Base-by-base conservation (phyloP, 768 basidiomycete genomes). In the Lactarius akahatsu region DNA sequence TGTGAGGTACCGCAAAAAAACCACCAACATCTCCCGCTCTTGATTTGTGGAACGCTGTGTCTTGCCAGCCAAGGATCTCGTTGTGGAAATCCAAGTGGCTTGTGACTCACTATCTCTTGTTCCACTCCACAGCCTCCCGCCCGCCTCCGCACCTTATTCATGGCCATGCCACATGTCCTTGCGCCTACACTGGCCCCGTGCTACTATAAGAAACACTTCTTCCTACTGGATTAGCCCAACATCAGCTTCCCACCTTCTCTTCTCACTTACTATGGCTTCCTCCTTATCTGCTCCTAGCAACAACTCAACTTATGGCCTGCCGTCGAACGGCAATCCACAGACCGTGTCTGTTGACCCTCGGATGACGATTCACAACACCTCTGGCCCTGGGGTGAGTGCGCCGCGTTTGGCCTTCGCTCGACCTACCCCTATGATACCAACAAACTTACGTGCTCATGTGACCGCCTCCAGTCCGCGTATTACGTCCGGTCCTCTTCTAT, bases 161-260 rank as follows among this genome's bases (percentile, higher is more conserved):
- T 26, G 11, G 52, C 52, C 52, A 54, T 56, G 30, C 55, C 55
- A 34, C 55, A 56, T 56, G 55, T 52, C 50, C 26, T 52, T 28
- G 50, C 50, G 50, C 50, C 50, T 52, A 52, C 30, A 20, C 20
- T n/a, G 20, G 32, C 30, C 8, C 20, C 18, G 32, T 34, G 55
- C 55, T 56, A 18, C 36, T 60, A 41, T 28, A 60, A 41, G 38
- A 60, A 32, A 20, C 60, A 10, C 32, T n/a, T 43, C 30, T 72
- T 32, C 20, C 18, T 56, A 34, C 32, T 32, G 50, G 50, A 26
- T 26, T 34, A 32, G 18, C 8, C 55, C 18, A 32, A 5, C 55
- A 30, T 56, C 32, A 56, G 20, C 55, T 56, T 32, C 55, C 32
- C 55, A 16, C 32, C 30, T 34, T 56, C 55, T 26, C 55, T 56